Percentiles rank a stretch among this genome's conserved stretches.
Conservation (phyloP, 331 rosid species). For the Pyracantha coccinea region DNA sequence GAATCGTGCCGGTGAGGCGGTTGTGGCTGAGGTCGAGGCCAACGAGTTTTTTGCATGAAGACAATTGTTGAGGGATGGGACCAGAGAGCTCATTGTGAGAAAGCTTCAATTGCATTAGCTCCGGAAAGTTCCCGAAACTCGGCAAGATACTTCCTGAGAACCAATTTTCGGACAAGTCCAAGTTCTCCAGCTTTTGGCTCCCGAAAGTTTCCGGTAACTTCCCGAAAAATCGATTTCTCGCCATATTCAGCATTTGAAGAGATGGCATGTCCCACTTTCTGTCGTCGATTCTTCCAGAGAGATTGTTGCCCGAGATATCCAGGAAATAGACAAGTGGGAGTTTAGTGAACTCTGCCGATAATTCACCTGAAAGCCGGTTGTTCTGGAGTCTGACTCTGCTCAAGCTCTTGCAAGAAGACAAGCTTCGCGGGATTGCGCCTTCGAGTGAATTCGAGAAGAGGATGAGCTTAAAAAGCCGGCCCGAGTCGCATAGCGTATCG, state of each 20-base stretch:
- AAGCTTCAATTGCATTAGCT: slow-evolving; percentile 50
- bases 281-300: slow-evolving; percentile 55
- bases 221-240: slow-evolving; percentile 54
- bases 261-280: slow-evolving; percentile 56
- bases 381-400: slow-evolving; percentile 74
- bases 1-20: slow-evolving; percentile 50
- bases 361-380: slow-evolving; percentile 58
- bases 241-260: slow-evolving; percentile 78
- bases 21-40: slow-evolving; percentile 63
- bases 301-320: slow-evolving; percentile 62
- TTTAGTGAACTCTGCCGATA: slow-evolving; percentile 29
- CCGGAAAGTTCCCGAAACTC: slow-evolving; percentile 23
- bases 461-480: slow-evolving; percentile 68
- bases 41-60: slow-evolving; percentile 57
- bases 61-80: slow-evolving; percentile 43
- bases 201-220: slow-evolving; percentile 48
- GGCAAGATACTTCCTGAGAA: slow-evolving; percentile 45
- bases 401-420: slow-evolving; percentile 58
- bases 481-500: slow-evolving; percentile 39
- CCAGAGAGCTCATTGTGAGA: slow-evolving; percentile 57
- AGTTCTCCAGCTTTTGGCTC: slow-evolving; percentile 41
- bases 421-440: slow-evolving; percentile 45
- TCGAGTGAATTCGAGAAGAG: slow-evolving; percentile 65
- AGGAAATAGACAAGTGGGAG: slow-evolving; percentile 57
- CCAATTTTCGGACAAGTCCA: slow-evolving; percentile 55